Base-by-base conservation (phyloP, 106 monocot species). In the Alisma plantagoaquatica region DNA sequence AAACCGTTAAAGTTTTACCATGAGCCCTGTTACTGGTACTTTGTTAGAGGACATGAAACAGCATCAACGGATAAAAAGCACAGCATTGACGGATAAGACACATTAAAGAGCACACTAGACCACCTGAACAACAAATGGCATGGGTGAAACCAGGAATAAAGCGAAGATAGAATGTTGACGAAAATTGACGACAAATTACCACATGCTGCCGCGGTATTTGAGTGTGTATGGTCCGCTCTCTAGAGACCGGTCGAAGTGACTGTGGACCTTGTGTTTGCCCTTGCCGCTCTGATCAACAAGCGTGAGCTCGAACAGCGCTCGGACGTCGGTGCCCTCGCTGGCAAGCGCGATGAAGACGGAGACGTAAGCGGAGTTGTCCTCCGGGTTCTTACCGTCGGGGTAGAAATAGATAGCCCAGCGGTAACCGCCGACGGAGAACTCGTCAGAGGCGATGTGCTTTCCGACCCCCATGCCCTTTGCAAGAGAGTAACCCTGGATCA, bases 181-280 rank as follows among this genome's bases (percentile, higher is more conserved):
- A n/a, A 3, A 58, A 43, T 4, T 43, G 15, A 58, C 0, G 14
- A 28, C 10, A 14, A 50, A 47, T 58, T 58, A 68, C 67, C 67
- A 68, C 67, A 68, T 68, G 67, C 67, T 68, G 10, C 67, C 67
- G 9, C 67, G 67, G 67, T 67, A 67, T 51, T 67, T 67, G 31
- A 67, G 67, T 20, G 67, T 58, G 21, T 67, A 67, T 3, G 67
- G 67, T 28, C 67, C 67, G 51, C 67, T 59, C 58, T 68, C 67
- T 22, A 68, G 35, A 15, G 67, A 58, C 20, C 67, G 49, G n/a
- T 68, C 67, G 27, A 68, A 68, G 44, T 68, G 67, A 29, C 67
- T 68, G 30, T 68, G 67, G 3, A 68, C 67, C 67, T 68, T 68
- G 42, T 68, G 58, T 41, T 68, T 68, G 17, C 67, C 67, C 49